Conservation (phyloP, 176 grass and related monocot species). For the Lolium rigidum region DNA sequence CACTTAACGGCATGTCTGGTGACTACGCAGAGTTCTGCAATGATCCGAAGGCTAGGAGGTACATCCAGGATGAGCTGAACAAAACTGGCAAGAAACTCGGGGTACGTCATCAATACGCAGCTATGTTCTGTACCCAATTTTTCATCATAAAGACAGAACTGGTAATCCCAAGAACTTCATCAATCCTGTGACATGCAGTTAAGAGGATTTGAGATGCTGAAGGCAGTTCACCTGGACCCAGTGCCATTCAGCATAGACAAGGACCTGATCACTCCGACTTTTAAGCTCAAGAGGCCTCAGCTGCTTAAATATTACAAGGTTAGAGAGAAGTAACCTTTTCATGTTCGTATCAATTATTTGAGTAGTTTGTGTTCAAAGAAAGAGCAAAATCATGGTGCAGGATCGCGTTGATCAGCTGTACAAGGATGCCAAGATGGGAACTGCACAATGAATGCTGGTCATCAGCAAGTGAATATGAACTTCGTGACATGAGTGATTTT, state of each 20-base stretch:
- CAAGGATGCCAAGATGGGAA: conserved; percentile 59
- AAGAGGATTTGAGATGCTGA: conserved; percentile 97
- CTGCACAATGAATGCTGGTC: conserved; percentile 16
- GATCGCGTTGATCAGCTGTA: conserved; percentile 61
- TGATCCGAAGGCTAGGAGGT: conserved; percentile 66
- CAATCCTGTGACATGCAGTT: conserved; percentile 52
- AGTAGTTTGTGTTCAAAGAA: conserved; percentile 11
- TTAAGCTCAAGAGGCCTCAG: conserved; percentile 91
- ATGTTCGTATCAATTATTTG: background rate
- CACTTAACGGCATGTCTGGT: conserved; percentile 51
- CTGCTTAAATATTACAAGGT: conserved; percentile 91
- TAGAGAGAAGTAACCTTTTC: background rate
- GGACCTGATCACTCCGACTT: conserved; percentile 89
- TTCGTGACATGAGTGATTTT: conserved; percentile 27
- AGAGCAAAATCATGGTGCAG: conserved; percentile 27
- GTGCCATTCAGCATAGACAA: conserved; percentile 87
- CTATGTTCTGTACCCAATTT: background rate
- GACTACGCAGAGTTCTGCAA: conserved; percentile 66
- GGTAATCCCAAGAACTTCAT: background rate
- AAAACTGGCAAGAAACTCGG: conserved; percentile 66
- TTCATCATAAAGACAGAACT: background rate
- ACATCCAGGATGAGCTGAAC: conserved; percentile 78
- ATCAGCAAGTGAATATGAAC: background rate
- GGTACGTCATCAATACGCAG: conserved; percentile 34
- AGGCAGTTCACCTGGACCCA: conserved; percentile 72